These are phyloP conservation scores for Tuber magnatum DNA, from an alignment of 495 filamentous ascomycete species.

Conservation along the genomic window DNA sequence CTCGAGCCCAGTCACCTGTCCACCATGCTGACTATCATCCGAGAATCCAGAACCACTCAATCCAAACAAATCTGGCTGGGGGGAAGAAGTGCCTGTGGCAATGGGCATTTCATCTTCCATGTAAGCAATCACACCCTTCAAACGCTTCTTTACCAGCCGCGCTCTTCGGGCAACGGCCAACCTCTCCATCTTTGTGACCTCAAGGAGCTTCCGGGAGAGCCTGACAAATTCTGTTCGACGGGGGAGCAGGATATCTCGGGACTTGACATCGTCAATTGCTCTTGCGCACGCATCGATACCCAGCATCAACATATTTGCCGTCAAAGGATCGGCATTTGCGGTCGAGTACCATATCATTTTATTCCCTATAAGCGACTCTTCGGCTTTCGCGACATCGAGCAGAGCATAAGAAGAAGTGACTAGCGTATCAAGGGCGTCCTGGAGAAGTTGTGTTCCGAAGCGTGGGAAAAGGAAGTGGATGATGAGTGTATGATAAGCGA, in stretches of 20 bases:
- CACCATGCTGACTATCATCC: not conserved
- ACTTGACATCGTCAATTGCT: not conserved
- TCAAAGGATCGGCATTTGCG: not conserved
- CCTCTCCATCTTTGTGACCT: not conserved
- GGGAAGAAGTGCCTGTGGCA: not conserved
- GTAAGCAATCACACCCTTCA: not conserved
- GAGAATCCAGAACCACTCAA: not conserved
- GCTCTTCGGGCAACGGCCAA: not conserved
- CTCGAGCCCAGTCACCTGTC: not conserved
- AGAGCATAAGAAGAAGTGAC: not conserved
- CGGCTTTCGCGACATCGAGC: not conserved
- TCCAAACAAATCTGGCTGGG: not conserved
- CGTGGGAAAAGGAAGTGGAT: not conserved
- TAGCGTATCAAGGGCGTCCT: not conserved
- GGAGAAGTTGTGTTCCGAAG: not conserved
- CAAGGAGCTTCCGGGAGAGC: not conserved
- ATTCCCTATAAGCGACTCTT: not conserved
- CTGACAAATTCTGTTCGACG: not conserved
- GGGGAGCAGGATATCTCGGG: not conserved
- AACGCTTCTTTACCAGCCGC: not conserved
- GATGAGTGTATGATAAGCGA: not conserved
- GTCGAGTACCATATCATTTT: slow-evolving; percentile 1
- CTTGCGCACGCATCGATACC: not conserved
- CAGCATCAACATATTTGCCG: not conserved
- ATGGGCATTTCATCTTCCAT: not conserved